Base-by-base conservation (phyloP, 2,329 filamentous ascomycete species). In the Graphilbum ipis-grandicollis region DNA sequence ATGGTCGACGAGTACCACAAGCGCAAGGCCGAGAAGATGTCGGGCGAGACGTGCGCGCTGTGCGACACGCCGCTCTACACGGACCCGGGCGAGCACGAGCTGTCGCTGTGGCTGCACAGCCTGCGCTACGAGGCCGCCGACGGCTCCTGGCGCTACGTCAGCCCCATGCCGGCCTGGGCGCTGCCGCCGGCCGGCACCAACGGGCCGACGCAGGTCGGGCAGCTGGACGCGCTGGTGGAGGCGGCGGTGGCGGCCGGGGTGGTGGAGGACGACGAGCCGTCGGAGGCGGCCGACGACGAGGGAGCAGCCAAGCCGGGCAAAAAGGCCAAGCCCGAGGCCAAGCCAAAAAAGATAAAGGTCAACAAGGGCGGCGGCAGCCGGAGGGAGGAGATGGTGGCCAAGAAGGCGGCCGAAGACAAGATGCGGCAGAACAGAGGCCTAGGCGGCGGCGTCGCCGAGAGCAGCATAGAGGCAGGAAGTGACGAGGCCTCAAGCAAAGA, bases 51-150 rank as follows among this genome's bases (percentile, higher is more conserved):
- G 14, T 98, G 90, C 54, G 66, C 77, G 6, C 56, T 85, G 25
- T 98, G 90, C 55, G 69, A 79, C 40, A 93, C 90, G 17, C 80
- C 83, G 18, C 63, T 98, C 31, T 98, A 96, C 56, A 92, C 82
- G 14, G 90, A 98, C 51, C 90, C 90, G 0, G 86, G 86, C 1
- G 59, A 66, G 31, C 86, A 96, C 49, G 90, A 98, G 60, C 65
- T 98, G 33, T 83, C 82, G 1, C 79, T 98, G 30, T 98, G 88
- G 68, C 65, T 98, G 43, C 90, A 98, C 60, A 92, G 88, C 39
- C 72, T 85, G 42, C 75, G 82, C 33, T 98, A 98, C 54, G 78
- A 88, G 46, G 86, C 88, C 53, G 71, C 75, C 19, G 74, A 75
- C 19, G 88, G 86, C 4, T 66, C 66, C 37, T 98, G 90, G 90